Conservation (phyloP, 495 filamentous ascomycete genomes). For the Penicillium atrosanguineum region DNA sequence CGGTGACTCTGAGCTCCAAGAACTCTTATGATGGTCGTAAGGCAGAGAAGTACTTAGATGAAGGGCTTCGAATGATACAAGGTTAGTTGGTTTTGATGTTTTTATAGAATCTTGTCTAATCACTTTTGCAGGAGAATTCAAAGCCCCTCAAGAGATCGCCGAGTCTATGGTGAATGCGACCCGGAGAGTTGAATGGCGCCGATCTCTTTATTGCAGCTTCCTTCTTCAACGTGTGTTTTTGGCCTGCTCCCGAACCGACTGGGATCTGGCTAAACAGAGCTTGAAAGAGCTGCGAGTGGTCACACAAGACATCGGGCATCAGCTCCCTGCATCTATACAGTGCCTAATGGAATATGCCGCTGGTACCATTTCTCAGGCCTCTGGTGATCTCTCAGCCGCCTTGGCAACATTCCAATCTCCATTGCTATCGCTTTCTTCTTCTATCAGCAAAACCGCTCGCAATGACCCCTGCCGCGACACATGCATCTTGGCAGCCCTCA, state of each 20-base stretch:
- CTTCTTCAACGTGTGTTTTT: slow-evolving; percentile 60
- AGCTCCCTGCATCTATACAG: slow-evolving; percentile 40
- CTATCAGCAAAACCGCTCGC: slow-evolving; percentile 36
- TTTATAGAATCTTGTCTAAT: neutral
- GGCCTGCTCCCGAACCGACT: slow-evolving; percentile 60
- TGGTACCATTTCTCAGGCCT: slow-evolving; percentile 76
- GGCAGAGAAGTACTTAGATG: slow-evolving; percentile 62
- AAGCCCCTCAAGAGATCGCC: slow-evolving; percentile 37
- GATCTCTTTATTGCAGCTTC: slow-evolving; percentile 53
- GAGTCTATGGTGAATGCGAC: slow-evolving; percentile 47
- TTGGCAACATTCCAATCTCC: slow-evolving; percentile 61
- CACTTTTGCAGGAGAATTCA: slow-evolving; percentile 32
- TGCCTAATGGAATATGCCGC: slow-evolving; percentile 63
- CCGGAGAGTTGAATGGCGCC: slow-evolving; percentile 50
- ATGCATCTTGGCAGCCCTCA: slow-evolving; percentile 74
- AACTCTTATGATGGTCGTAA: slow-evolving; percentile 64
- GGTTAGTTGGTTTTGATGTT: slow-evolving; percentile 32
- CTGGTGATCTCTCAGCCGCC: slow-evolving; percentile 65
- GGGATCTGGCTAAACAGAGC: slow-evolving; percentile 50
- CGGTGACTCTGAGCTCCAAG: slow-evolving; percentile 62
- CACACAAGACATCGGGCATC: slow-evolving; percentile 32
- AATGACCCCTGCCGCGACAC: slow-evolving; percentile 67
- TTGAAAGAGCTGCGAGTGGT: slow-evolving; percentile 41
- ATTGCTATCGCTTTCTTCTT: slow-evolving; percentile 51
- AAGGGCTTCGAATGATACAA: slow-evolving; percentile 59